A percentile compares a stretch with the other conserved stretches of the same genome.
phyloP scores from a whole-genome alignment of 2,329 filamentous ascomycete species.

The Orbilia oligospora region DNA sequence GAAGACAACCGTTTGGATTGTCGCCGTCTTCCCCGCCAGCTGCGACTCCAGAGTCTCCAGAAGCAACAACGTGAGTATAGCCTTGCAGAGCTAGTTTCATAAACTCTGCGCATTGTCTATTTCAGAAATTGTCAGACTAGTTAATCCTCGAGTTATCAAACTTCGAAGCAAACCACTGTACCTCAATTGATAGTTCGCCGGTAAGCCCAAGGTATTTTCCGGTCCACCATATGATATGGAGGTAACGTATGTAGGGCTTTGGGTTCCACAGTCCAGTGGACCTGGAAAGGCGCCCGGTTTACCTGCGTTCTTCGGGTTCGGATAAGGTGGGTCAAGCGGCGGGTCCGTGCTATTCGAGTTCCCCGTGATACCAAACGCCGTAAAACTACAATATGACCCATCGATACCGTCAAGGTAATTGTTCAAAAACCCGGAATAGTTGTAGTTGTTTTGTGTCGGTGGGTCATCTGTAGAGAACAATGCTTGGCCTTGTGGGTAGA shows the following conservation, averaged over 20 bases:
- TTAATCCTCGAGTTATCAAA: no score
- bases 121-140: not conserved
- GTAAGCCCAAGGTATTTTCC: slow-evolving; percentile 70
- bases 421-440: slow-evolving; percentile 67
- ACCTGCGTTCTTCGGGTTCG: slow-evolving; percentile 69
- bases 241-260: slow-evolving; percentile 73
- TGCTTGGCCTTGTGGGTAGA: slow-evolving; percentile 71
- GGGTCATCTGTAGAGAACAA: slow-evolving; percentile 70
- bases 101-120: slow-evolving; percentile 71
- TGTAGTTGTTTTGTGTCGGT: slow-evolving; percentile 59
- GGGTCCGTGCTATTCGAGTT: slow-evolving; percentile 67
- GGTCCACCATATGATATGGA: slow-evolving; percentile 73
- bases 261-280: slow-evolving; percentile 69
- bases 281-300: slow-evolving; percentile 70
- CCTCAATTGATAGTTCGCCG: slow-evolving; percentile 71
- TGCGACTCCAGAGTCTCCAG: slow-evolving; percentile 70
- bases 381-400: slow-evolving; percentile 71
- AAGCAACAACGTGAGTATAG: slow-evolving; percentile 70
- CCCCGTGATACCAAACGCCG: slow-evolving; percentile 71
- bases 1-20: slow-evolving; percentile 67
- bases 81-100: slow-evolving; percentile 72
- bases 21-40: slow-evolving; percentile 66
- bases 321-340: slow-evolving; percentile 71
- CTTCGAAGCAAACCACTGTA: no score
- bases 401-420: slow-evolving; percentile 72